A percentile compares a stretch with the other conserved stretches of the same genome.
Conservation (phyloP, 371 early-diverging fungal genomes). For the Mortierella sp. region DNA sequence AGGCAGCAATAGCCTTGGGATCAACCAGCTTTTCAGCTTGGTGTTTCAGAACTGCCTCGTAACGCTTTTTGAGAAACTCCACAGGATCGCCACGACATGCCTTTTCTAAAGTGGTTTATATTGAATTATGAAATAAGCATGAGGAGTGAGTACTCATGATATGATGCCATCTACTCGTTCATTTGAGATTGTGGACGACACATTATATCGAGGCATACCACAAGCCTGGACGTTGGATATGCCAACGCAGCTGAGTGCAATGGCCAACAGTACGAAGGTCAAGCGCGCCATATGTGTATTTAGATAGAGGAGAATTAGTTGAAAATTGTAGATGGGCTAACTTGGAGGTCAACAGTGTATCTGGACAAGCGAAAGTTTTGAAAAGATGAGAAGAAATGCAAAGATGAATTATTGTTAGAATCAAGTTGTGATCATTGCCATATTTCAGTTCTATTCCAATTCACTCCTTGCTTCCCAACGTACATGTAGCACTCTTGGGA, state of each 20-base stretch:
- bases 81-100: conserved; percentile 44
- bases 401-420: not conserved
- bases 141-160: not conserved
- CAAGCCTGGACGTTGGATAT: conserved; percentile 29
- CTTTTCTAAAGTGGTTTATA: no score
- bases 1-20: not conserved
- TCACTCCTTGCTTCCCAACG: not conserved
- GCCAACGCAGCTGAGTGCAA: conserved; percentile 16
- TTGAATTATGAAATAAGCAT: no score
- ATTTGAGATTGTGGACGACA: not conserved
- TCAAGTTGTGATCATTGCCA: not conserved
- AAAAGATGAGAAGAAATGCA: not conserved
- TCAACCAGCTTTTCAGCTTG: conserved; percentile 9
- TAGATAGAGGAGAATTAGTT: no score
- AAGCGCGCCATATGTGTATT: conserved; percentile 22
- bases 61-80: conserved; percentile 20
- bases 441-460: not conserved
- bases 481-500: no score
- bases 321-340: not conserved
- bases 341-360: not conserved
- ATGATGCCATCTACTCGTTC: not conserved
- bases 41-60: conserved; percentile 21
- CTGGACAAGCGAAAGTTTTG: not conserved
- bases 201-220: conserved; percentile 12
- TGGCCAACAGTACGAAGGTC: conserved; percentile 11